Evolutionary conservation across 75 land plant genomes (phyloP).

Genomic region (Isoetes taiwanensis): DNA sequence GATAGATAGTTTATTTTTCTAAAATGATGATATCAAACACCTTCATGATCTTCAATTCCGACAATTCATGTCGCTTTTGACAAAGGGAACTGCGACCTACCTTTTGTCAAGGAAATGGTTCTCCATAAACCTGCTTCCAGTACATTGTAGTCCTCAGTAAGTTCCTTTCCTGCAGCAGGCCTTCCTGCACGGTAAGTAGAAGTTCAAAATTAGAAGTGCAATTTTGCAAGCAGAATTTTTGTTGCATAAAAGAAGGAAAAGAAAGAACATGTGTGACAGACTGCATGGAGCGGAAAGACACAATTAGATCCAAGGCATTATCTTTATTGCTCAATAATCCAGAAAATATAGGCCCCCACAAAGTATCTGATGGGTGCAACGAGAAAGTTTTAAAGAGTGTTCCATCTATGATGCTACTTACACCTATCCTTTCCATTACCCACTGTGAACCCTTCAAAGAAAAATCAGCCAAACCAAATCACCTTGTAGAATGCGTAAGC

Average conservation of each 20-base stretch:
- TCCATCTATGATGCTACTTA: not conserved
- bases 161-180: slow-evolving; percentile 67
- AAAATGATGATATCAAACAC: too few species aligned
- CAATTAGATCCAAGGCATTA: not conserved
- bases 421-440: not conserved
- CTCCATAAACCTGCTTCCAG: slow-evolving; percentile 84
- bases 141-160: slow-evolving; percentile 67
- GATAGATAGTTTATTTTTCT: too few species aligned
- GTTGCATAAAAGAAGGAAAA: not conserved
- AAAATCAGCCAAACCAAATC: not conserved
- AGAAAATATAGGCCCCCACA: not conserved
- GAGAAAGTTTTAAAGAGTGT: not conserved
- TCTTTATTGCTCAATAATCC: not conserved
- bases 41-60: too few species aligned
- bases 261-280: not conserved
- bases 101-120: slow-evolving; percentile 67
- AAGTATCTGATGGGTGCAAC: not conserved
- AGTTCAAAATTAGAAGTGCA: too few species aligned
- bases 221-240: not conserved
- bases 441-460: not conserved
- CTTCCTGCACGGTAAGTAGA: slow-evolving; percentile 69
- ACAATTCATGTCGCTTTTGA: slow-evolving; percentile 3
- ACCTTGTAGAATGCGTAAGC: slow-evolving; percentile 53
- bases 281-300: not conserved
- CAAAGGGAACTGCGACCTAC: slow-evolving; percentile 16